Evolutionary conservation across 2,329 filamentous ascomycete genomes (phyloP), one percentile per base, ranked within the genome.

Genomic region (Exophiala mesophila): DNA sequence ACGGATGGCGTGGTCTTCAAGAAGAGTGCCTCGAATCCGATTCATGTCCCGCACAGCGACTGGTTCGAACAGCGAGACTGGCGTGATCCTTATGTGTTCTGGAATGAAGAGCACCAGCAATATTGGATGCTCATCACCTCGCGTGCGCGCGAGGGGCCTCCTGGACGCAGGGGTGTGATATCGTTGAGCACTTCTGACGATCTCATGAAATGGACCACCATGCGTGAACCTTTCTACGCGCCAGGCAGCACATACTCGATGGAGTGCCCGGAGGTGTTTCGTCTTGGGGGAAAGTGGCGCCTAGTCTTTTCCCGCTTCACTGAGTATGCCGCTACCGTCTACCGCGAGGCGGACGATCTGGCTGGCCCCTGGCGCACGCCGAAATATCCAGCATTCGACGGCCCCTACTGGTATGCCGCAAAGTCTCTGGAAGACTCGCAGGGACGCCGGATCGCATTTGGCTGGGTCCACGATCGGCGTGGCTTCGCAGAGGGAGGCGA

Each of bases 401-500:
- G 33, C 33, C 15, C 33, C 18, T 10, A 35, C 33, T 35, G 33
- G 33, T 35, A 35, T 35, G 33, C 33, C 15, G 33, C 33, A 13
- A 35, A 35, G 33, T 35, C 33, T 3, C 15, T 35, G 18, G 33
- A 35, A n/a, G 33, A 35, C n/a, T 15, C 10, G 6, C 33, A 19
- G 13, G 33, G 33, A 35, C 33, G 33, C 33, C 33, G 33, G 4
- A 35, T 35, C 12, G 33, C 33, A 4, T 35, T 35, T 12, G 33
- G 33, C 33, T 35, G 33, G 33, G 33, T 35, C 33, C 33, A 35
- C 33, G 33, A 35, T 35, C 33, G 33, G 33, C 33, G 33, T 20
- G 33, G 33, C 33, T 35, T 35, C 33, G 12, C 33, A 35, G 33
- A 35, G 33, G 33, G 33, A 35, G 33, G 33, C 16, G 33, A 35